Evolutionary conservation across 1,284 basidiomycete genomes (phyloP), one percentile per base, ranked within the genome.

Genomic region (Hortiboletus rubellus): DNA sequence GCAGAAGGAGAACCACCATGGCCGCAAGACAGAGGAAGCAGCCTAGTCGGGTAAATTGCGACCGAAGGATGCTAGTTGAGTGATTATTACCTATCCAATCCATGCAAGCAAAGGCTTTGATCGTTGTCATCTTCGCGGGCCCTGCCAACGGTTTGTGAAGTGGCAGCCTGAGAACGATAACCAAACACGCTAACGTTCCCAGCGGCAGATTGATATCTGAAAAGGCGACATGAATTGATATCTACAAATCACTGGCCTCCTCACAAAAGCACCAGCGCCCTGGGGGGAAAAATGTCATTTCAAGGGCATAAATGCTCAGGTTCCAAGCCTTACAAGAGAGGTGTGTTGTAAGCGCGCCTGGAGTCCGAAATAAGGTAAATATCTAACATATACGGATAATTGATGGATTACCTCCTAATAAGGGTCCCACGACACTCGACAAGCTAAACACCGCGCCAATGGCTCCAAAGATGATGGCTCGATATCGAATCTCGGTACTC

Each of bases 211-310:
- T 62, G 18, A 64, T 56, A 24, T 64, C 55, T 64, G 37, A 37
- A 38, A 38, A 44, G 12, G 2, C 22, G 36, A 22, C 14, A 14
- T 55, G 15, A 58, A 18, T 41, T 14, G 17, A 46, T 36, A 30
- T 38, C 38, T 33, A 49, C 5, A 9, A 46, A 41, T 11, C 31
- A 22, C 27, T 7, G 2, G 17, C 34, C 30, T 33, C 14, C 52
- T 54, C 51, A 63, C 61, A 63, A 34, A 63, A 63, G 53, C 62
- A 61, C 62, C 62, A 64, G 12, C 55, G 53, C 62, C 62, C 62
- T 63, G 17, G 3, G 14, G 44, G n/a, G 46, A 41, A 12, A 50
- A 40, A 36, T 27, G 5, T 52, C 34, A 50, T 43, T 40, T 37
- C 47, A 40, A 38, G 22, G 6, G 18, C 18, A 17, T 17, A 43